Percentiles rank a stretch among this genome's conserved stretches.
Evolutionary conservation across 2,329 filamentous ascomycete species (phyloP).

Genomic region (Fusarium nurragi): DNA sequence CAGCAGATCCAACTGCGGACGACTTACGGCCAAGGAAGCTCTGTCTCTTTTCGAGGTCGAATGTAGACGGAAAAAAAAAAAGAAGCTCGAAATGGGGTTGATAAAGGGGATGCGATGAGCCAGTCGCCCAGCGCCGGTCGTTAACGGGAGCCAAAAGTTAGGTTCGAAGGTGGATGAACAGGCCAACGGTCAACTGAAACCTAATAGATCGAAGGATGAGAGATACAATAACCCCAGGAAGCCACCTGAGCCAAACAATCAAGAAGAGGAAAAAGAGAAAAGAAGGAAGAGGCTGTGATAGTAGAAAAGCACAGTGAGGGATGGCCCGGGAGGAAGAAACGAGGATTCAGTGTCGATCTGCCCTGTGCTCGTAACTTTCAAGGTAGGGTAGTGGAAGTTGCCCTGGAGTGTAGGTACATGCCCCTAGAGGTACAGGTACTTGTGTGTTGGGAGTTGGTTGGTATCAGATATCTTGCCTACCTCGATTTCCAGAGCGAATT

Average conservation of each 20-base stretch:
- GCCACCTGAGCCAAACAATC: slow-evolving; percentile 26
- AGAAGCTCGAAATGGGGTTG: slow-evolving; percentile 12
- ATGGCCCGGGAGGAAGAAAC: slow-evolving; percentile 22
- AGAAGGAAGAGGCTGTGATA: slow-evolving; percentile 7
- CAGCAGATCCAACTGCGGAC: slow-evolving; percentile 11
- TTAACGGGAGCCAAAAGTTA: slow-evolving; percentile 37
- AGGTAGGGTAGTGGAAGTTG: slow-evolving; percentile 9
- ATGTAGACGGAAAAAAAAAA: slow-evolving; percentile 9
- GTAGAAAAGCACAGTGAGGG: slow-evolving; percentile 19
- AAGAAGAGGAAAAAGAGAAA: slow-evolving; percentile 9
- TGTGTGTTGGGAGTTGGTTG: background rate
- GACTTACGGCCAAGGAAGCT: slow-evolving; percentile 31
- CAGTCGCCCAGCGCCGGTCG: slow-evolving; percentile 40
- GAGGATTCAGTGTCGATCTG: slow-evolving; percentile 35
- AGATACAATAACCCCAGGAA: slow-evolving; percentile 32
- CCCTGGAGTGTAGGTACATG: too few relatives aligned
- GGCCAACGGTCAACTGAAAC: slow-evolving; percentile 13
- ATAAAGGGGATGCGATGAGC: slow-evolving; percentile 33
- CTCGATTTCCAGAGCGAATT: too few relatives aligned
- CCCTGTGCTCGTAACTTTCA: slow-evolving; percentile 13
- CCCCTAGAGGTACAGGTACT: slow-evolving; percentile 12
- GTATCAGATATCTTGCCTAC: slow-evolving; percentile 32
- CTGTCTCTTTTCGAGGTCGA: slow-evolving; percentile 16
- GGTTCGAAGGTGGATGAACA: slow-evolving; percentile 18
- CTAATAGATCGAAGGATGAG: slow-evolving; percentile 2